A percentile compares a stretch with the other conserved stretches of the same genome.
Evolutionary conservation across 2,329 filamentous ascomycete genomes (phyloP).

Genomic region (Madurella fahalii): DNA sequence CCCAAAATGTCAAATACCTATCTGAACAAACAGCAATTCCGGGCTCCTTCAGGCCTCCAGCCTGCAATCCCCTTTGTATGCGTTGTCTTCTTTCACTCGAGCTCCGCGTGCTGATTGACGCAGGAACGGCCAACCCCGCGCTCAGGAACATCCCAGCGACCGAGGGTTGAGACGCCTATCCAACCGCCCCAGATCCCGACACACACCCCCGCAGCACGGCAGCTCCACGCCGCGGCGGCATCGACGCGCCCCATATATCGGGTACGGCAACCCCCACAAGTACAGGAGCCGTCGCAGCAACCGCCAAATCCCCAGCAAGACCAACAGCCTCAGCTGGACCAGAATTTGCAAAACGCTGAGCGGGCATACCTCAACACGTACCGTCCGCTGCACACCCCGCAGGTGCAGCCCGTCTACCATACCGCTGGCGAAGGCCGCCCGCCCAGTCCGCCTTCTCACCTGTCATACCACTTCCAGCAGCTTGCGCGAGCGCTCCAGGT

Average conservation of each 20-base stretch:
- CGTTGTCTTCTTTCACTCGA: neutral
- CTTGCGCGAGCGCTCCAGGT: neutral
- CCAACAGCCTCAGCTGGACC: slow-evolving; percentile 4
- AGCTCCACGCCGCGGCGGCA: too few relatives aligned
- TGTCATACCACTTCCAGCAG: neutral
- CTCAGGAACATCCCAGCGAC: slow-evolving; percentile 1
- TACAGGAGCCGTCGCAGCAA: neutral
- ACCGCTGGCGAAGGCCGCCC: neutral
- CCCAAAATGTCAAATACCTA: slow-evolving; percentile 2
- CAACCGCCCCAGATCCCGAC: slow-evolving; percentile 16
- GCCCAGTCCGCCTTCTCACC: neutral
- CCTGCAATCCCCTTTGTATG: slow-evolving; percentile 6
- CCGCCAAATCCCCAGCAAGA: neutral
- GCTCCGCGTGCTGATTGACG: neutral
- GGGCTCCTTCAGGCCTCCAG: slow-evolving; percentile 1
- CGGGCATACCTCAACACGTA: neutral
- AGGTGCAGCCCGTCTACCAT: neutral
- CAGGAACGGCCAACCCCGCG: neutral
- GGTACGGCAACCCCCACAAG: neutral
- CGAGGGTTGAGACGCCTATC: slow-evolving; percentile 18
- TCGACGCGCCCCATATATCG: neutral
- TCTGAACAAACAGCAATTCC: slow-evolving; percentile 8
- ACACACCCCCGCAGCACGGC: neutral
- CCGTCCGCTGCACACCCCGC: neutral
- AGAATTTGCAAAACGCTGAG: neutral